Base-by-base conservation (phyloP, 75 land plant genomes). In the Chamaecyparis obtusa region DNA sequence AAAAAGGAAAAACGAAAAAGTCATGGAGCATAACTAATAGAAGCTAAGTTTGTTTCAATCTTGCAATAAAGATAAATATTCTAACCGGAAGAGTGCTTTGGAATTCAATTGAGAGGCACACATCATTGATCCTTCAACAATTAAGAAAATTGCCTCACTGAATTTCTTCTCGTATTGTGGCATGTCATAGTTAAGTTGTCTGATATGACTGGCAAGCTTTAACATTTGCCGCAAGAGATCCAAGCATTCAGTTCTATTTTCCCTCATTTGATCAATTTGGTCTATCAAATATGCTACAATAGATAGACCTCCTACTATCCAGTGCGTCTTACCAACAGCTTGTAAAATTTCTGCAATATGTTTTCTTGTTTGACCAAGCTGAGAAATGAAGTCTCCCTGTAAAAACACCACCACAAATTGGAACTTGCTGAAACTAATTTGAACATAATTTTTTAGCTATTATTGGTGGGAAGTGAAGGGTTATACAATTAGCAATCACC, bases 101-200 rank as follows among this genome's bases (percentile, higher is more conserved):
- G 75, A 71, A 27, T 71, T 27, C n/a, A 71, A 30, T 30, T n/a
- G 75, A n/a, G 32, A 27, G 13, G 75, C 75, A 30, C 75, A 71
- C 30, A n/a, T 27, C 75, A 71, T 71, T n/a, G 75, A 71, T 71
- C 75, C 75, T 71, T 71, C 75, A 71, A 71, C 10, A 71, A 71
- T 71, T 33, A 71, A n/a, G n/a, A 27, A 9, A 24, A 71, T 27
- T 24, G 75, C 75, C 27, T 71, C 30, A 1, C 30, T 71, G 32
- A 71, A n/a, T 30, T 30, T 71, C 75, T 67, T 67, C 30, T 27
- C 71, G 7, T 67, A 21, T 67, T 67, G n/a, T 27, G 71, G 71
- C 71, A 67, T 67, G 30, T 67, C 71, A 67, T 67, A 67, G 71
- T 67, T 67, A 24, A 67, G 71, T 67, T 21, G n/a, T 67, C 71